phyloP scores from a whole-genome alignment of 139 green algal genomes.

The Mesotaenium endlicherianum region DNA sequence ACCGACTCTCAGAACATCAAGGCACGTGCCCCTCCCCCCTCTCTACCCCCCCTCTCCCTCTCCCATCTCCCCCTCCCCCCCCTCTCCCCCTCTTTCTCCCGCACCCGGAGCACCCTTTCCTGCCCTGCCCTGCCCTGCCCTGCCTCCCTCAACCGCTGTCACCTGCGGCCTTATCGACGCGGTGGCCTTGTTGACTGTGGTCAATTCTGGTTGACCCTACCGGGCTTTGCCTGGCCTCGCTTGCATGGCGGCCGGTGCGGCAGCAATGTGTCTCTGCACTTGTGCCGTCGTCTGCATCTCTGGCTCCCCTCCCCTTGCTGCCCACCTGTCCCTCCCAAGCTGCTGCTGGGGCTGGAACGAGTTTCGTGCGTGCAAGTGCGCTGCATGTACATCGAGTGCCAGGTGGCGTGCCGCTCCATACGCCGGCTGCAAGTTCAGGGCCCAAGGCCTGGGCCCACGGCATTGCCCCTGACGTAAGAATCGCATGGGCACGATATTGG shows the following conservation, averaged over 20 bases:
- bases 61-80: not conserved
- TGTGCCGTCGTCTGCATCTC: too few relatives aligned
- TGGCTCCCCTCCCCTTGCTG: not conserved
- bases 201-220: too few relatives aligned
- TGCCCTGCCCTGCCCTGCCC: not conserved
- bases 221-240: too few relatives aligned
- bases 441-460: not conserved
- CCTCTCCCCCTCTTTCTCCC: slow-evolving; percentile 13
- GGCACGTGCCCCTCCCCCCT: slow-evolving; percentile 41
- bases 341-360: too few relatives aligned
- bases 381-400: too few relatives aligned
- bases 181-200: not conserved
- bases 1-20: slow-evolving; percentile 98
- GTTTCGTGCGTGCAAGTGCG: too few relatives aligned
- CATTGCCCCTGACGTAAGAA: not conserved
- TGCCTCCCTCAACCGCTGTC: not conserved
- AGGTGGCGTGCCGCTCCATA: too few relatives aligned
- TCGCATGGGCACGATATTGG: not conserved
- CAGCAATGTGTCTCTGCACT: too few relatives aligned
- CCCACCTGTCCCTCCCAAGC: too few relatives aligned
- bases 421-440: not conserved
- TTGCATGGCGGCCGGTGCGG: too few relatives aligned
- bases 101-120: not conserved
- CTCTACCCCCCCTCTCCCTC: not conserved
- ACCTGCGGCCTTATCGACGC: not conserved